These are phyloP conservation scores for Waitea zeae DNA, from an alignment of 1,284 basidiomycete species.

Conservation along the genomic window DNA sequence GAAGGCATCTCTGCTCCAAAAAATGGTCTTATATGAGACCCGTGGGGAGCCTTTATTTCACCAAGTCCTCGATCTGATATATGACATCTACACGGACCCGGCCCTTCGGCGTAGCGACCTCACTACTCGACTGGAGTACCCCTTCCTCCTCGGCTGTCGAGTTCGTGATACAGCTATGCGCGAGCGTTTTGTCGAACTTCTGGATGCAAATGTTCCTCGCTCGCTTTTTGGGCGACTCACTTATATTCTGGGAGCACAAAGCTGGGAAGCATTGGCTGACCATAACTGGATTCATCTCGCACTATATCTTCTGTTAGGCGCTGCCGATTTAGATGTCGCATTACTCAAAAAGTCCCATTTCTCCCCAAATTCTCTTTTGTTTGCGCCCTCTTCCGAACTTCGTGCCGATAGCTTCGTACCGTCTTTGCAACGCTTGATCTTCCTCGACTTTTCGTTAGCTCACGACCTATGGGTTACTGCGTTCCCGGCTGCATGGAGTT, in stretches of 20 bases:
- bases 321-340: slow-evolving; percentile 50
- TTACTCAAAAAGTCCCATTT: slow-evolving; percentile 18
- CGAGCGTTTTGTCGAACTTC: slow-evolving; percentile 78
- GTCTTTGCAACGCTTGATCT: slow-evolving; percentile 74
- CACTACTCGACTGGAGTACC: slow-evolving; percentile 84
- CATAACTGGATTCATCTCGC: slow-evolving; percentile 94
- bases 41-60: slow-evolving; percentile 64
- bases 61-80: slow-evolving; percentile 67
- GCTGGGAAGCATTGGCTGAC: slow-evolving; percentile 88
- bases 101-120: slow-evolving; percentile 80
- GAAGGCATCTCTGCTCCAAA: slow-evolving; percentile 79
- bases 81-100: slow-evolving; percentile 88
- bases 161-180: slow-evolving; percentile 70
- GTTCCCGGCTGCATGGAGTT: slow-evolving; percentile 84
- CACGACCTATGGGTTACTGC: slow-evolving; percentile 84
- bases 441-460: slow-evolving; percentile 61
- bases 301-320: slow-evolving; percentile 77
- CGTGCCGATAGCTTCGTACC: slow-evolving; percentile 47
- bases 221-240: slow-evolving; percentile 72
- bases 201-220: slow-evolving; percentile 81
- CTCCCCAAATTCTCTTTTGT: slow-evolving; percentile 10
- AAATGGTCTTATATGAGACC: slow-evolving; percentile 82
- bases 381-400: slow-evolving; percentile 18
- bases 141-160: slow-evolving; percentile 88
- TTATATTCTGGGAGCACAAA: slow-evolving; percentile 88